Base-by-base conservation (phyloP, 2,329 filamentous ascomycete species). In the Didymosphaeria variabile region DNA sequence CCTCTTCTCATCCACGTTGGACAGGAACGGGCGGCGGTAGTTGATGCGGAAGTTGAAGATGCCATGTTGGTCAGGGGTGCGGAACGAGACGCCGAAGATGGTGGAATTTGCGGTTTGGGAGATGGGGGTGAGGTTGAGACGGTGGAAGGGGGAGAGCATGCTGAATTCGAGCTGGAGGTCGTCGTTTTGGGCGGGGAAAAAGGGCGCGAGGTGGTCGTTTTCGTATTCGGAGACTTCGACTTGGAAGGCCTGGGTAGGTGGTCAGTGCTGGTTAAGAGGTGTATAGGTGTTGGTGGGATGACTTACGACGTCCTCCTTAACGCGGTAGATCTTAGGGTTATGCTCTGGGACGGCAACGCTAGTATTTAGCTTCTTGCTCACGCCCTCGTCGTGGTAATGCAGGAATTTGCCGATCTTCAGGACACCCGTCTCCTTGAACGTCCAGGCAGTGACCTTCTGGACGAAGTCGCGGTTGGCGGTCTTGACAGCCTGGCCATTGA, bases 31-130 rank as follows among this genome's bases (percentile, higher is more conserved):
- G 7, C 95, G 89, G 85, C 97, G 97, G 86, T 98, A 97, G 85
- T 97, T 97, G 79, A 98, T 86, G 76, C 90, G 88, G 86, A 99
- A 98, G 83, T 97, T 97, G 86, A 98, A 99, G 81, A 99, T 97
- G 76, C 95, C 95, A 82, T 99, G 95, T 81, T 99, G 95, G 78
- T 99, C 95, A 5, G 95, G 95, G 4, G 94, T 86, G 66, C 85
- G 91, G 81, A 99, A 97, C 26, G 87, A 85, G 49, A 87, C 85
- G 65, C 86, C 85, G 83, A 90, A 99, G 63, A 91, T 85, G 53
- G 91, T 90, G 66, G 89, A 88, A 71, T 92, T 89, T 57, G 84
- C 79, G 1, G 88, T 90, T 29, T 83, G 84, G 34, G 80, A 79
- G 50, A 81, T 70, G 0, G 87, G 86, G 9, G 82, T 72, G 34